These are phyloP conservation scores for Alternaria arbusti DNA, from an alignment of 2,329 filamentous ascomycete species.

Conservation along the genomic window DNA sequence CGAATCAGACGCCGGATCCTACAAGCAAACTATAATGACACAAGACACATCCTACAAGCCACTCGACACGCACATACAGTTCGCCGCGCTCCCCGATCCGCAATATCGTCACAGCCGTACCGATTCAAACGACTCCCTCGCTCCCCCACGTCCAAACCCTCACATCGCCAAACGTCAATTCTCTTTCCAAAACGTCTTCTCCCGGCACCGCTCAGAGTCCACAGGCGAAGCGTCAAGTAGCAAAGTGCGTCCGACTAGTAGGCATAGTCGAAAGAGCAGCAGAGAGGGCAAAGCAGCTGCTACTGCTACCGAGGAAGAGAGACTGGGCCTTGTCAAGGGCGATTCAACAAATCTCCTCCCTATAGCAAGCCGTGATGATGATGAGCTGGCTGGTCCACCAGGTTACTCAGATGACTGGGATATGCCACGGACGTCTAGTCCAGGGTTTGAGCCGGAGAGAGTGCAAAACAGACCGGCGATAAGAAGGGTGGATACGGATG, in stretches of 20 bases:
- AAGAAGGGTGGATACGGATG: conserved; percentile 15
- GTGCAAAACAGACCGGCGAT: background rate
- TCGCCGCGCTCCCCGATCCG: conserved; percentile 44
- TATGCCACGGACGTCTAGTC: conserved; percentile 15
- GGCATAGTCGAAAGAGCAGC: conserved; percentile 42
- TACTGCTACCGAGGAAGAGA: conserved; percentile 78
- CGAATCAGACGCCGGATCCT: conserved; percentile 53
- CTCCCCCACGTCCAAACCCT: conserved; percentile 65
- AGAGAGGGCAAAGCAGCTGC: conserved; percentile 50
- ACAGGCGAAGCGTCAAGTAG: conserved; percentile 26
- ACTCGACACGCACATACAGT: conserved; percentile 51
- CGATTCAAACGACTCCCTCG: conserved; percentile 53
- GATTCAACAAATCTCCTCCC: conserved; percentile 56
- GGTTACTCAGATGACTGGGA: conserved; percentile 24
- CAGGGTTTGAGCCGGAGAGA: conserved; percentile 14
- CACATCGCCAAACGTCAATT: conserved; percentile 75
- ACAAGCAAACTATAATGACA: conserved; percentile 53
- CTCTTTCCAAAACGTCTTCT: conserved; percentile 88
- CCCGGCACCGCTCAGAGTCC: conserved; percentile 51
- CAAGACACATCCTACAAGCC: conserved; percentile 58
- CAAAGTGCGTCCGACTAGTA: conserved; percentile 29
- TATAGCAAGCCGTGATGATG: conserved; percentile 30
- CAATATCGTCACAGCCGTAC: conserved; percentile 47
- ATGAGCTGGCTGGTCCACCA: conserved; percentile 21
- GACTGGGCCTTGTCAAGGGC: conserved; percentile 80